A percentile compares a stretch with the other conserved stretches of the same genome.
These are phyloP conservation scores for Leishmania tarentolae DNA, from an alignment of 208 protist species.

Conservation along the genomic window DNA sequence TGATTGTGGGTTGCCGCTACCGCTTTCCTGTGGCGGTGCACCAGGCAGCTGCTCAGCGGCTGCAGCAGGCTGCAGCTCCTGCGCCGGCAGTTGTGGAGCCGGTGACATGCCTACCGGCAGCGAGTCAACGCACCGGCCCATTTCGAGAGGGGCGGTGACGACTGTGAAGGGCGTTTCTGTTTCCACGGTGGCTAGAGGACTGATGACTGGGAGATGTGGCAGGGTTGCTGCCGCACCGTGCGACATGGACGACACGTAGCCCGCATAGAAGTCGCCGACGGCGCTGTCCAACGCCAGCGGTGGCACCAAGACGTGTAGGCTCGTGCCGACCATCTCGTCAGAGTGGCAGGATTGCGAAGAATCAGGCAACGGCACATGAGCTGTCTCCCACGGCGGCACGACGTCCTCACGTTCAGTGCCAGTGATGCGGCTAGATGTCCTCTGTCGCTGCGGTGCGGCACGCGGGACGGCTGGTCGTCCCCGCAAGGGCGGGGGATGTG, in stretches of 20 bases:
- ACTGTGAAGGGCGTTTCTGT: background rate
- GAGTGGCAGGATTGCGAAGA: background rate
- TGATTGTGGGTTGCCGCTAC: background rate
- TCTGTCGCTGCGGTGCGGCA: background rate
- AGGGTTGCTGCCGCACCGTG: background rate
- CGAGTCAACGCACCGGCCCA: background rate
- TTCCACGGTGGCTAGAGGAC: background rate
- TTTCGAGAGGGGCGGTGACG: background rate
- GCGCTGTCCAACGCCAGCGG: background rate
- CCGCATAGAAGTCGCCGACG: conserved; percentile 10
- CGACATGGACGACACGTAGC: background rate
- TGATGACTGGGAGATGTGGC: conserved; percentile 2
- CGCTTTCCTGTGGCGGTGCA: background rate
- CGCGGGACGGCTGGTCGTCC: background rate
- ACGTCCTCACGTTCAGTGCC: background rate
- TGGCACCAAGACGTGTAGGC: background rate
- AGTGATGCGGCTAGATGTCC: background rate
- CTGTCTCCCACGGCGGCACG: background rate
- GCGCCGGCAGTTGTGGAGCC: background rate
- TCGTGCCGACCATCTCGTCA: background rate
- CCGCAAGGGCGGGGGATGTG: background rate
- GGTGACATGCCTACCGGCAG: background rate
- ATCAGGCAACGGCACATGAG: background rate
- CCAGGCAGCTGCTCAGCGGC: background rate
- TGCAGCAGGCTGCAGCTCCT: background rate